Conservation (phyloP, 1,284 basidiomycete species). For the Malassezia sympodialis region DNA sequence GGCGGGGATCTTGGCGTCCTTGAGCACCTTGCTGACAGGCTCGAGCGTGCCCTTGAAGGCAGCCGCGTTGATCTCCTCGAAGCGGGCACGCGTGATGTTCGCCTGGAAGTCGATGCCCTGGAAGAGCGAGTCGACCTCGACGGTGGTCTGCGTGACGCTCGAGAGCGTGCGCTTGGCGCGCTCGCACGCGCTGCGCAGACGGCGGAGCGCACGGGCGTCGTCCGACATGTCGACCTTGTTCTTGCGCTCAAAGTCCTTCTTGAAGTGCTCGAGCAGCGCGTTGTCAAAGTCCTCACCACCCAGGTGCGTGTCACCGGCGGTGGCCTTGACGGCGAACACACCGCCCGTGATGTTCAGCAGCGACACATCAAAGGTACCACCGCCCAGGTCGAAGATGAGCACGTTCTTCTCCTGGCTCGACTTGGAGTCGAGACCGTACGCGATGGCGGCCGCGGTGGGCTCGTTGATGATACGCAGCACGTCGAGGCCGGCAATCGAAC, state of each 20-base stretch:
- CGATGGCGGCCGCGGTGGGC: conserved; percentile 52
- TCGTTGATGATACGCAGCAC: conserved; percentile 64
- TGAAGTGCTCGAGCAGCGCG: conserved; percentile 77
- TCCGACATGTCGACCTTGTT: conserved; percentile 80
- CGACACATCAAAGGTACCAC: conserved; percentile 67
- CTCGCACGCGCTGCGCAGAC: conserved; percentile 92
- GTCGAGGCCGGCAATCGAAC: conserved; percentile 58
- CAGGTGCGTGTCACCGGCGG: conserved; percentile 54
- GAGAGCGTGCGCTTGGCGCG: conserved; percentile 98
- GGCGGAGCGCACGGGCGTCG: conserved; percentile 86
- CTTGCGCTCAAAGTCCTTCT: conserved; percentile 63
- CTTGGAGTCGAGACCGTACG: conserved; percentile 55
- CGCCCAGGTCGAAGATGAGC: conserved; percentile 98
- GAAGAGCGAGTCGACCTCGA: conserved; percentile 97
- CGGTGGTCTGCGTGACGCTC: conserved; percentile 91
- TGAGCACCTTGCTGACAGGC: conserved; percentile 96
- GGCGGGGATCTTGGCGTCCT: conserved; percentile 93
- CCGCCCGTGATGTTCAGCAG: conserved; percentile 58
- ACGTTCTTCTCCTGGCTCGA: conserved; percentile 70
- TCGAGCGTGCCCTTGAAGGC: conserved; percentile 95
- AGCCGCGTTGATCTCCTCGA: conserved; percentile 94
- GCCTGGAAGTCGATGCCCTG: conserved; percentile 57
- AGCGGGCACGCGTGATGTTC: conserved; percentile 65
- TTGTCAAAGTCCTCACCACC: conserved; percentile 97
- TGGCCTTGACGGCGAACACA: conserved; percentile 61